Evolutionary conservation across 2,329 filamentous ascomycete species (phyloP).

Genomic region (Hypomyces perniciosus): DNA sequence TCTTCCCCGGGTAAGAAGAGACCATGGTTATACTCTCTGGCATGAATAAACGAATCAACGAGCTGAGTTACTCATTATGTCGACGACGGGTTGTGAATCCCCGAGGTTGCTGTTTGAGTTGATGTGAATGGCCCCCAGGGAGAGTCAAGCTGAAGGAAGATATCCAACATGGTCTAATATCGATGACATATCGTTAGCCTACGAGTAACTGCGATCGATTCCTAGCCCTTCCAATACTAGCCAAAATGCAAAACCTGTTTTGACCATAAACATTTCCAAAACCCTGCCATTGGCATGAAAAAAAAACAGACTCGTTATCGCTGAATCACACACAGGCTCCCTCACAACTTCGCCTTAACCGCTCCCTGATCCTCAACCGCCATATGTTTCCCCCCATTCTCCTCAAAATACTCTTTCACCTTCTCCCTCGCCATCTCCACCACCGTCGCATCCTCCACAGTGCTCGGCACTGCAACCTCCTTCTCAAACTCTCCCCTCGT

Average conservation of each 20-base stretch:
- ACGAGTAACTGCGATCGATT: neutral
- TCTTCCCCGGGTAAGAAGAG: no score
- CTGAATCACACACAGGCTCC: neutral
- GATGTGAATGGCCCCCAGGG: no score
- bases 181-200: neutral
- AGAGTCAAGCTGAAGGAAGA: neutral
- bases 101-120: no score
- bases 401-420: conserved; percentile 69
- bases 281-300: no score
- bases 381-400: conserved; percentile 36
- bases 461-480: conserved; percentile 69
- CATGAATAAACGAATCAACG: no score
- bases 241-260: neutral
- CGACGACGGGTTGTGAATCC: no score
- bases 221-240: neutral
- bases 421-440: conserved; percentile 67
- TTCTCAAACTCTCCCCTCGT: conserved; percentile 67
- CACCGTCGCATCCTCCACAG: conserved; percentile 73
- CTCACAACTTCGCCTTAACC: conserved; percentile 48
- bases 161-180: neutral
- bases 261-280: neutral
- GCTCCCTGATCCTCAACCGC: conserved; percentile 37
- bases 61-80: no score
- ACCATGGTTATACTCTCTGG: no score
- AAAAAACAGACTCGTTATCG: neutral